A percentile compares a stretch with the other conserved stretches of the same genome.
Evolutionary conservation across 2,329 filamentous ascomycete genomes (phyloP).

Genomic region (Berkeleyomyces rouxiae): DNA sequence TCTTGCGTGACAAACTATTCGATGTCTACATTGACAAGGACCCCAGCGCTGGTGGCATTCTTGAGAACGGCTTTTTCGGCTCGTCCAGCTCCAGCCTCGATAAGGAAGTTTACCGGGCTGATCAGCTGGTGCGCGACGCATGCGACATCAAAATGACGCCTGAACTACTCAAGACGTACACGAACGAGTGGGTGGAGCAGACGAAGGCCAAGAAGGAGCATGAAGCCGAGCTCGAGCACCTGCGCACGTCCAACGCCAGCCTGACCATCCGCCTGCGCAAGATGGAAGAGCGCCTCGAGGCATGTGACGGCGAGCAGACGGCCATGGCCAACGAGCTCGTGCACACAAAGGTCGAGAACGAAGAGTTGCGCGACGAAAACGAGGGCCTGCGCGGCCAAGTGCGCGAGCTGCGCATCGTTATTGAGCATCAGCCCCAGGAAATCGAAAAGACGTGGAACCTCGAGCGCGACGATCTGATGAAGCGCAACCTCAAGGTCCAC

Average conservation of each 20-base stretch:
- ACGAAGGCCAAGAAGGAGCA: conserved; percentile 65
- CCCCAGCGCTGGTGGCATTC: conserved; percentile 77
- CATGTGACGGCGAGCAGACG: conserved; percentile 79
- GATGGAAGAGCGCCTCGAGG: conserved; percentile 75
- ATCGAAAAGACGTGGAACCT: conserved; percentile 65
- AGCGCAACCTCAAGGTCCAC: conserved; percentile 81
- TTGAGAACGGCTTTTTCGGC: conserved; percentile 95
- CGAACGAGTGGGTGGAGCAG: conserved; percentile 82
- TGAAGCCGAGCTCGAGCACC: conserved; percentile 60
- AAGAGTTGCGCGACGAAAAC: conserved; percentile 75
- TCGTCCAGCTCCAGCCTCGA: conserved; percentile 77
- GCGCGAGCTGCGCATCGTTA: conserved; percentile 65
- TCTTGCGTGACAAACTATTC: conserved; percentile 85
- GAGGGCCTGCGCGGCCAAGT: conserved; percentile 77
- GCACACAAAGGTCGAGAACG: conserved; percentile 82
- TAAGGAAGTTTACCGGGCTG: conserved; percentile 89
- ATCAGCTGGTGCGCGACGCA: conserved; percentile 83
- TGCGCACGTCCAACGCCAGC: conserved; percentile 49
- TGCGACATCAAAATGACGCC: conserved; percentile 74
- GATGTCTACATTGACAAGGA: conserved; percentile 94
- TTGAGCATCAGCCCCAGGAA: conserved; percentile 78
- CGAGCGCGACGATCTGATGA: conserved; percentile 85
- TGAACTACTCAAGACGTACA: conserved; percentile 66
- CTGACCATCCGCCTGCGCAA: conserved; percentile 63
- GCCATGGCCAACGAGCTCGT: conserved; percentile 82